Percentiles rank a stretch among this genome's conserved stretches.
phyloP scores from a whole-genome alignment of 2,329 filamentous ascomycete genomes.

The Xylariaceae sp. region DNA sequence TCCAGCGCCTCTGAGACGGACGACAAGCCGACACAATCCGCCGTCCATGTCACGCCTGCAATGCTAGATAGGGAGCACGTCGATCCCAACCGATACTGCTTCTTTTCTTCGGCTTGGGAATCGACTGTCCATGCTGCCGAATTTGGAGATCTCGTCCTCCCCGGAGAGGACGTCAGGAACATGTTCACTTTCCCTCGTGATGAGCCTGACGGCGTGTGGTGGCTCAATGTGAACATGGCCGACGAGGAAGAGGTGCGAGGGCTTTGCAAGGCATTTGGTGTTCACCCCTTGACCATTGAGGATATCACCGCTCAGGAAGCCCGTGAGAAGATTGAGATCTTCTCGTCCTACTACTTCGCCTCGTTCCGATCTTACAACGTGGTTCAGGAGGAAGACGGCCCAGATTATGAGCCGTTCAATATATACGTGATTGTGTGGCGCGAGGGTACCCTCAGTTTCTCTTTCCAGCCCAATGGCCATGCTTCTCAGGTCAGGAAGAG shows the following conservation, averaged over 20 bases:
- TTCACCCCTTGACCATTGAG: slow-evolving; percentile 92
- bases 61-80: slow-evolving; percentile 37
- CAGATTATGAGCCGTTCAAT: slow-evolving; percentile 91
- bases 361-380: slow-evolving; percentile 90
- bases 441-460: slow-evolving; percentile 92
- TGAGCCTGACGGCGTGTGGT: slow-evolving; percentile 83
- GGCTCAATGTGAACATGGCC: slow-evolving; percentile 90
- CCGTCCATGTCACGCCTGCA: slow-evolving; percentile 26
- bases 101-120: slow-evolving; percentile 93
- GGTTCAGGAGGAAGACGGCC: slow-evolving; percentile 71
- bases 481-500: slow-evolving; percentile 84
- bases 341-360: slow-evolving; percentile 96
- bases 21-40: slow-evolving; percentile 42
- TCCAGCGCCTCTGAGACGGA: slow-evolving; percentile 42
- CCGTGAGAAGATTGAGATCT: slow-evolving; percentile 96
- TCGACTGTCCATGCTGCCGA: slow-evolving; percentile 89
- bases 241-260: slow-evolving; percentile 83
- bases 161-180: slow-evolving; percentile 83
- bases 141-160: slow-evolving; percentile 81
- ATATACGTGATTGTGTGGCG: slow-evolving; percentile 96
- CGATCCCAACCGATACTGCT: slow-evolving; percentile 82
- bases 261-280: slow-evolving; percentile 89
- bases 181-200: slow-evolving; percentile 69
- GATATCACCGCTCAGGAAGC: slow-evolving; percentile 95
- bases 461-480: slow-evolving; percentile 82